Percentiles rank a stretch among this genome's conserved stretches.
Evolutionary conservation across 768 basidiomycete genomes (phyloP).

Genomic region (Amanita subjunquillea): DNA sequence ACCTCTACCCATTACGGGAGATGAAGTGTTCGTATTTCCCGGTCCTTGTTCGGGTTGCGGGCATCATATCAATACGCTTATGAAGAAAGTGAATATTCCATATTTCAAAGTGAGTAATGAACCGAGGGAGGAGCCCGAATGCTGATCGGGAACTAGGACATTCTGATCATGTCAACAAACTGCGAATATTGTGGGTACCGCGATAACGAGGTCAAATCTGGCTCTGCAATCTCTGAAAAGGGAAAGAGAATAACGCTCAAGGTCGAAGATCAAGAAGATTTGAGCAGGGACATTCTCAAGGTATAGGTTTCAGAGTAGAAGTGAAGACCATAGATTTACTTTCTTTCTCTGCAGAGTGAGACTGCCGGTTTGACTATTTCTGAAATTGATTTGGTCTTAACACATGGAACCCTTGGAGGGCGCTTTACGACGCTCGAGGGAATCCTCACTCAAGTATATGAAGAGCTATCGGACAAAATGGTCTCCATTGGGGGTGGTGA

Average conservation of each 20-base stretch:
- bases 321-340: neutral
- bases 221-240: constrained; percentile 76
- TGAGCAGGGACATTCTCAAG: constrained; percentile 90
- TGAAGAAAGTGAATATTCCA: constrained; percentile 95
- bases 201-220: constrained; percentile 97
- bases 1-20: constrained; percentile 38
- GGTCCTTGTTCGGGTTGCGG: constrained; percentile 87
- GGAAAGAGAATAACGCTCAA: constrained; percentile 84
- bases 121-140: neutral
- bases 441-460: constrained; percentile 87
- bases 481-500: constrained; percentile 56
- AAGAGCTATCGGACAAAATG: constrained; percentile 85
- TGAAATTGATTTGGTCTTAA: constrained; percentile 88
- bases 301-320: constrained; percentile 22
- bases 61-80: constrained; percentile 70
- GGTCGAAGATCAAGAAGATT: constrained; percentile 87
- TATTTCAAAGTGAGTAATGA: constrained; percentile 74
- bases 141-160: constrained; percentile 46
- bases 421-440: constrained; percentile 98
- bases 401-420: constrained; percentile 91
- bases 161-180: constrained; percentile 97
- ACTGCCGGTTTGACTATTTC: constrained; percentile 84
- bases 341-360: constrained; percentile 56
- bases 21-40: constrained; percentile 85
- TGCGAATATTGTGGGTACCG: constrained; percentile 93